Conservation (phyloP, 805 yeast genomes). For the Candida qinlingensis region DNA sequence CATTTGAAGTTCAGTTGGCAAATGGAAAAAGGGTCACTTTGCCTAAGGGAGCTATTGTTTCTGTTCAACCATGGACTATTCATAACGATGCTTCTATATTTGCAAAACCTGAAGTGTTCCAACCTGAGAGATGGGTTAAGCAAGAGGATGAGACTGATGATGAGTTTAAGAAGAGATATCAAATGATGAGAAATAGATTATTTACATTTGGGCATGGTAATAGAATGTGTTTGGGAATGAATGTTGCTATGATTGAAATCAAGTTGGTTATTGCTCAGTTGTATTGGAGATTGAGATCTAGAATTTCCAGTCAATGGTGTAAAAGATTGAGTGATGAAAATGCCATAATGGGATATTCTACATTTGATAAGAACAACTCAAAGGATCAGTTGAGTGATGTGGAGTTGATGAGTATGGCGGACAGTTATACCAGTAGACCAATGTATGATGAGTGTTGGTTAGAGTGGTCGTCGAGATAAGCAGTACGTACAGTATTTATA, state of each 20-base stretch:
- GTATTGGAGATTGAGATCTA: slow-evolving; percentile 42
- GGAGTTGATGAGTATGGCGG: slow-evolving; percentile 51
- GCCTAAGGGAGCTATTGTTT: slow-evolving; percentile 51
- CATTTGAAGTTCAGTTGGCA: slow-evolving; percentile 14
- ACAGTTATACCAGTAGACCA: slow-evolving; percentile 50
- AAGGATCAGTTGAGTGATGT: slow-evolving; percentile 31
- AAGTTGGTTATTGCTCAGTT: slow-evolving; percentile 50
- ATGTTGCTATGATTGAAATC: slow-evolving; percentile 62
- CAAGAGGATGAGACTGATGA: slow-evolving; percentile 30
- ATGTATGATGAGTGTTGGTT: slow-evolving; percentile 48
- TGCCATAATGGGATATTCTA: slow-evolving; percentile 22
- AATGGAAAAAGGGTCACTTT: slow-evolving; percentile 25
- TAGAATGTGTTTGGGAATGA: slow-evolving; percentile 71
- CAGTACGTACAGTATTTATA: neutral
- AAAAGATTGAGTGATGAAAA: slow-evolving; percentile 21
- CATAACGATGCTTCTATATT: slow-evolving; percentile 49
- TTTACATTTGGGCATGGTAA: slow-evolving; percentile 72
- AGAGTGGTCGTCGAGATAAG: slow-evolving; percentile 9
- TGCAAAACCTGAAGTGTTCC: slow-evolving; percentile 40
- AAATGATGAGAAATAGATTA: slow-evolving; percentile 45
- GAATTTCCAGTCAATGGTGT: slow-evolving; percentile 42
- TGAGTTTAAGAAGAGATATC: slow-evolving; percentile 33
- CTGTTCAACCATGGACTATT: slow-evolving; percentile 62
- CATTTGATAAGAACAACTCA: neutral
- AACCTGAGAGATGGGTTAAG: slow-evolving; percentile 62